phyloP scores from a whole-genome alignment of 108 stramenopile genomes.

The Skeletonema potamos region DNA sequence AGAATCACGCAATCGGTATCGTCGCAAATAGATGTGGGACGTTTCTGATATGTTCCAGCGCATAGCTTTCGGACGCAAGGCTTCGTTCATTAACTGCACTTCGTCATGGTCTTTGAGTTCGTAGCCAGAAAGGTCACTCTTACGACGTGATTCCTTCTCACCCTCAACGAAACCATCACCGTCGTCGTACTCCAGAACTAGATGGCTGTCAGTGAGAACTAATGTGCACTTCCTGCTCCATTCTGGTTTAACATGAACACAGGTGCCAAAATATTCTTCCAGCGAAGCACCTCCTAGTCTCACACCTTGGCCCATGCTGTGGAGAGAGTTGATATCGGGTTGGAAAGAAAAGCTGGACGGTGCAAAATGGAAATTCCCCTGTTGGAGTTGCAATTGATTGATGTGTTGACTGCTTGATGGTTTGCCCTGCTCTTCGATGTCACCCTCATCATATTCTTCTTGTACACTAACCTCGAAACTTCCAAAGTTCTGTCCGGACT shows the following conservation, averaged over 20 bases:
- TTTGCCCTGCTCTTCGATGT: conserved; percentile 13
- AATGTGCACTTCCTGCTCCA: conserved; percentile 77
- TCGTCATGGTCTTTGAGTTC: conserved; percentile 49
- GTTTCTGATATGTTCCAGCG: conserved; percentile 88
- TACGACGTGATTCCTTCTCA: conserved; percentile 61
- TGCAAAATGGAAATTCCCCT: conserved; percentile 74
- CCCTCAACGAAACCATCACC: conserved; percentile 77
- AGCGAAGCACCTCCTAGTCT: conserved; percentile 54
- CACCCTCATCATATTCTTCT: background rate
- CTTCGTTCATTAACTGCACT: conserved; percentile 53
- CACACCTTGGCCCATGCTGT: conserved; percentile 47
- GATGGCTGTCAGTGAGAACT: conserved; percentile 77
- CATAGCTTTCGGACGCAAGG: conserved; percentile 85
- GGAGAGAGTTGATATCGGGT: conserved; percentile 44
- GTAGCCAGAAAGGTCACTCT: conserved; percentile 44
- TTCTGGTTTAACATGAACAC: conserved; percentile 81
- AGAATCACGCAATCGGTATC: conserved; percentile 92
- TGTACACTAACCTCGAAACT: background rate
- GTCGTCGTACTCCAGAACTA: conserved; percentile 88
- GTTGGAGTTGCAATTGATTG: conserved; percentile 55
- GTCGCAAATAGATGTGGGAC: conserved; percentile 88
- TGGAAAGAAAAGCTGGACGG: conserved; percentile 55
- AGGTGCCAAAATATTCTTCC: conserved; percentile 80
- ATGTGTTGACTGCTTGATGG: conserved; percentile 28
- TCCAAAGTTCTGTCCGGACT: conserved; percentile 8